Conservation (phyloP, 352 stramenopile genomes). For the Phytopythium boreale region DNA sequence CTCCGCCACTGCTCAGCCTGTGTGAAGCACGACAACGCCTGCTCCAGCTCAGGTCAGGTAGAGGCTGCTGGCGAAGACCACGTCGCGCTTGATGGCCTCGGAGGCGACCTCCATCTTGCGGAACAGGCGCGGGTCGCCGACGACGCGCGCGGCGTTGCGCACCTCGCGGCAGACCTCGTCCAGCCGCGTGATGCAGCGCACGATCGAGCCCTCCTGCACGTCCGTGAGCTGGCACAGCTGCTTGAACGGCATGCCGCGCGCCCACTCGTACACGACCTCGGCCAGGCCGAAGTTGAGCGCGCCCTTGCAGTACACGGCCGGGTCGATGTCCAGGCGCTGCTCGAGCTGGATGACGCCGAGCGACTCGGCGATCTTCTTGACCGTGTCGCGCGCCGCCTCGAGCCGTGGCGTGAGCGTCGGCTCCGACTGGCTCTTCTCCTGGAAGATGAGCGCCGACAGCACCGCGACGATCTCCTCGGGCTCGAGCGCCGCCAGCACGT, state of each 20-base stretch:
- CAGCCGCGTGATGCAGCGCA: slow-evolving; percentile 95
- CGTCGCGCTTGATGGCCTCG: slow-evolving; percentile 96
- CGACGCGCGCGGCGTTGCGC: slow-evolving; percentile 91
- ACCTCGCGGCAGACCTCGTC: slow-evolving; percentile 98
- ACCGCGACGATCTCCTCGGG: slow-evolving; percentile 97
- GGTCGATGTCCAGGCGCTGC: slow-evolving; percentile 86
- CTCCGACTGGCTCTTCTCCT: slow-evolving; percentile 90
- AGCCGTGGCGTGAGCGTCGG: slow-evolving; percentile 69
- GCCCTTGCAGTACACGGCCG: slow-evolving; percentile 88
- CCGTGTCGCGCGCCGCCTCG: slow-evolving; percentile 78
- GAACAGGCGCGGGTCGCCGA: slow-evolving; percentile 95
- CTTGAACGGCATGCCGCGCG: slow-evolving; percentile 96
- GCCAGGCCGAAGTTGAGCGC: slow-evolving; percentile 96
- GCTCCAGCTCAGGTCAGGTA: slow-evolving; percentile 76
- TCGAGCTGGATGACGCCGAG: slow-evolving; percentile 81
- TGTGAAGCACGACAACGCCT: background rate
- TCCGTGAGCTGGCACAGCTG: slow-evolving; percentile 94
- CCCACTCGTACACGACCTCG: slow-evolving; percentile 98
- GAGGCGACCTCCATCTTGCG: slow-evolving; percentile 97
- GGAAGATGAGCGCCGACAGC: slow-evolving; percentile 96
- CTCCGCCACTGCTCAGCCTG: background rate
- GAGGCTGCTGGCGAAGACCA: slow-evolving; percentile 96
- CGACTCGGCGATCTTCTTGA: slow-evolving; percentile 84
- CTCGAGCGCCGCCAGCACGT: slow-evolving; percentile 95
- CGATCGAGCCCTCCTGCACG: slow-evolving; percentile 97